Evolutionary conservation across 768 basidiomycete genomes (phyloP), one percentile per base, ranked within the genome.

Genomic region (Exidia glandulosa): DNA sequence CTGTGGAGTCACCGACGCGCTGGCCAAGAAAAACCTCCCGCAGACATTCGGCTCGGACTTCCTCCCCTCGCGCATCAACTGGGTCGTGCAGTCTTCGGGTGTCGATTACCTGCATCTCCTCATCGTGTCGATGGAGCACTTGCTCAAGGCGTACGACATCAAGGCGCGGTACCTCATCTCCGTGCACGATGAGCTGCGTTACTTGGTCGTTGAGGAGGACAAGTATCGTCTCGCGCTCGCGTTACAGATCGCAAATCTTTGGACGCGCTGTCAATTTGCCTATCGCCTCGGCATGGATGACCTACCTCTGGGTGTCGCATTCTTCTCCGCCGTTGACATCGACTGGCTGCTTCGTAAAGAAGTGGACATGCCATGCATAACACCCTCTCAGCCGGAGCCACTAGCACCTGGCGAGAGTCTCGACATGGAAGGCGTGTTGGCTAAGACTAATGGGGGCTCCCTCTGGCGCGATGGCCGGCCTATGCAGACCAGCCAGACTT

Each of bases 21-120:
- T 99, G n/a, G 87, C 88, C 31, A 94, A 90, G 73, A 85, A 88
- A 62, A 86, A 91, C 68, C 81, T 99, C 2, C 88, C 88, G 0
- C 81, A 82, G 33, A 81, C 80, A 60, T 90, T 92, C 62, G 90
- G 89, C 13, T 72, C 86, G 0, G 90, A 94, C 63, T 98, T 90
- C 71, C 87, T 98, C 80, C 88, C 96, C 0, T 96, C 93, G 5
- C 84, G 96, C 47, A 94, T 98, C 75, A 99, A 99, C 68, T 98
- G 96, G 96, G 96, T 94, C 56, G 96, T 98, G 5, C 96, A 98
- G 67, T 97, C 94, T 3, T 96, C 94, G 0, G 96, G 95, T 3
- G 95, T 98, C 47, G 96, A 98, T 71, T 98, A 99, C 69, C 85
- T 98, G 9, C 96, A 99, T 67, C 84, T 99, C 37, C 81, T 98